Percentiles rank a stretch among this genome's conserved stretches.
Conservation (phyloP, 1,139 yeast genomes). For the Petasospora fabianii region DNA sequence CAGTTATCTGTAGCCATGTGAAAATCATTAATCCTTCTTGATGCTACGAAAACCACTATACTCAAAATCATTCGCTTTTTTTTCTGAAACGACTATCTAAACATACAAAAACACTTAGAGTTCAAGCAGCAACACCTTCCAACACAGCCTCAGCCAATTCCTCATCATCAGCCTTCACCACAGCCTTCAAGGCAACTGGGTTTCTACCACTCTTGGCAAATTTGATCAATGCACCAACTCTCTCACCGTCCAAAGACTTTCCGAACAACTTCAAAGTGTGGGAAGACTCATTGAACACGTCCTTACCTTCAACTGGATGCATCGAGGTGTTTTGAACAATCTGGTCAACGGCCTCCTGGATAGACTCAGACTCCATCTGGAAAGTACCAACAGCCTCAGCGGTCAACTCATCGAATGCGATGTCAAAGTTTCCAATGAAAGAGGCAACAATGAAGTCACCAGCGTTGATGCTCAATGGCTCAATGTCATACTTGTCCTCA, state of each 20-base stretch:
- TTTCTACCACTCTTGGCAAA: slow-evolving; percentile 68
- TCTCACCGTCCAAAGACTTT: slow-evolving; percentile 67
- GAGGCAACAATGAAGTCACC: slow-evolving; percentile 84
- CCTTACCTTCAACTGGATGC: slow-evolving; percentile 81
- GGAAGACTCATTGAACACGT: slow-evolving; percentile 54
- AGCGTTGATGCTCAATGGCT: slow-evolving; percentile 67
- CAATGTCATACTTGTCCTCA: slow-evolving; percentile 91
- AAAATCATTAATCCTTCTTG: too few relatives aligned
- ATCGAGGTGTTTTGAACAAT: slow-evolving; percentile 43
- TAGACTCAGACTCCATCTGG: slow-evolving; percentile 42
- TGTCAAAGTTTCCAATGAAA: slow-evolving; percentile 73
- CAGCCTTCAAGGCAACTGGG: slow-evolving; percentile 76
- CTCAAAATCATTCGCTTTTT: neutral
- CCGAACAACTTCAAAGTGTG: slow-evolving; percentile 84
- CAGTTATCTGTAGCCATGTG: too few relatives aligned
- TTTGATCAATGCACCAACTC: slow-evolving; percentile 66
- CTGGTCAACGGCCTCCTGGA: slow-evolving; percentile 48
- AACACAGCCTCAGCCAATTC: slow-evolving; percentile 44
- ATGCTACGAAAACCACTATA: too few relatives aligned
- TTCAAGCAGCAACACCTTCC: slow-evolving; percentile 32
- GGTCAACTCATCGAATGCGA: slow-evolving; percentile 69
- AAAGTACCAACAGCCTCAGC: slow-evolving; percentile 59
- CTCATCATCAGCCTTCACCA: slow-evolving; percentile 63
- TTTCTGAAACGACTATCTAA: too few relatives aligned
- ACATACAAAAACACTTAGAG: neutral